phyloP scores from a whole-genome alignment of 163 green algal genomes.

The Trebouxia gelatinosa region DNA sequence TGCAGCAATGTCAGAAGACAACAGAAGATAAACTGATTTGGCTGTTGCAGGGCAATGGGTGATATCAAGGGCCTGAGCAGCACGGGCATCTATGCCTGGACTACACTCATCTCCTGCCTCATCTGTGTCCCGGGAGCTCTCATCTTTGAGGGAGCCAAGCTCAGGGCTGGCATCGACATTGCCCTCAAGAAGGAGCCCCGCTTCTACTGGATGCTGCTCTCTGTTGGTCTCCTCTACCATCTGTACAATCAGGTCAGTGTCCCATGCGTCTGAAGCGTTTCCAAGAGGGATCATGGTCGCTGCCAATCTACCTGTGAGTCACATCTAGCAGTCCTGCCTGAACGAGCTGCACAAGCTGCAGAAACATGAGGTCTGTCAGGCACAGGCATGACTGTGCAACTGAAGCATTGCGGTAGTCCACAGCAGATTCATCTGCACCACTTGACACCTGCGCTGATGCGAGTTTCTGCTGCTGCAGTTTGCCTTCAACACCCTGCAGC shows the following conservation, averaged over 20 bases:
- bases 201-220: slow-evolving; percentile 86
- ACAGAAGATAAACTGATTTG: too few species aligned
- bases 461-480: slow-evolving; percentile 40
- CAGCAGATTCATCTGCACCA: too few species aligned
- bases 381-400: too few species aligned
- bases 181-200: slow-evolving; percentile 45
- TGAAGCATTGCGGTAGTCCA: too few species aligned
- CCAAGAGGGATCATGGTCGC: too few species aligned
- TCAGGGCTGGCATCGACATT: slow-evolving; percentile 47
- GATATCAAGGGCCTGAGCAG: slow-evolving; percentile 86
- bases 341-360: too few species aligned
- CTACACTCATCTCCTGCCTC: slow-evolving; percentile 92
- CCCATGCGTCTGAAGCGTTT: too few species aligned
- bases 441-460: neutral
- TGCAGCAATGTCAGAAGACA: too few species aligned
- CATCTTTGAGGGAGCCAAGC: slow-evolving; percentile 71
- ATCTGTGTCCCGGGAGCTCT: slow-evolving; percentile 88
- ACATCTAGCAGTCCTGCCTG: too few species aligned
- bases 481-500: slow-evolving; percentile 96
- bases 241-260: slow-evolving; percentile 94
- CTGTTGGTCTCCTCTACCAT: slow-evolving; percentile 97
- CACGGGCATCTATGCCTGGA: slow-evolving; percentile 97
- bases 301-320: too few species aligned
- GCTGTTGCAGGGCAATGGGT: slow-evolving; percentile 82
- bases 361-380: too few species aligned